Conservation (phyloP, 352 stramenopile species). For the Nothophytophthora sp. region DNA sequence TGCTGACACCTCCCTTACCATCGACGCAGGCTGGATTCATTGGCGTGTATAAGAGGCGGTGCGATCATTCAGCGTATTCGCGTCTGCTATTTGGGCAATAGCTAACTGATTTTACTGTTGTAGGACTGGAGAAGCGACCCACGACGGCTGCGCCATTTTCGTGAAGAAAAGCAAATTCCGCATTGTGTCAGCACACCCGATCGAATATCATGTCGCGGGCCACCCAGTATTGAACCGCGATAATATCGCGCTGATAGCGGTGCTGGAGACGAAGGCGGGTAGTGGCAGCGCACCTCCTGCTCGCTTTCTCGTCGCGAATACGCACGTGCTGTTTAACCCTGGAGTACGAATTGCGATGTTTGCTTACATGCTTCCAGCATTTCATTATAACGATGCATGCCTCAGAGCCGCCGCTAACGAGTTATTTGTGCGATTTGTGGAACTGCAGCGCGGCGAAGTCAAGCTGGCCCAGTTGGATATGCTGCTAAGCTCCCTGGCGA, state of each 20-base stretch:
- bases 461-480: slow-evolving; percentile 64
- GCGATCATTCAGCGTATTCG: background rate
- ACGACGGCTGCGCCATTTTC: slow-evolving; percentile 74
- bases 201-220: slow-evolving; percentile 48
- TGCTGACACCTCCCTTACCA: too few relatives aligned
- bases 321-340: slow-evolving; percentile 75
- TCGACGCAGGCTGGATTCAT: slow-evolving; percentile 36
- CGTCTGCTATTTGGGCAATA: background rate
- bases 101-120: background rate
- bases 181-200: slow-evolving; percentile 40
- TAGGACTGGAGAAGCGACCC: slow-evolving; percentile 58
- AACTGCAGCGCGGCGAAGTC: slow-evolving; percentile 54
- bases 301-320: slow-evolving; percentile 63
- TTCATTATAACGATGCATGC: too few relatives aligned
- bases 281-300: slow-evolving; percentile 7
- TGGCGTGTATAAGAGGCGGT: slow-evolving; percentile 67
- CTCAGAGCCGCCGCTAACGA: background rate
- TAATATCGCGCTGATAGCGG: slow-evolving; percentile 55
- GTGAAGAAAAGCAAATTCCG: slow-evolving; percentile 44
- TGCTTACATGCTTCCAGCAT: background rate
- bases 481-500: slow-evolving; percentile 38
- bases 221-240: slow-evolving; percentile 55
- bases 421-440: slow-evolving; percentile 3
- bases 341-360: slow-evolving; percentile 36
- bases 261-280: slow-evolving; percentile 34